phyloP scores from a whole-genome alignment of 345 rosid genomes.

The Luvunga scandens region DNA sequence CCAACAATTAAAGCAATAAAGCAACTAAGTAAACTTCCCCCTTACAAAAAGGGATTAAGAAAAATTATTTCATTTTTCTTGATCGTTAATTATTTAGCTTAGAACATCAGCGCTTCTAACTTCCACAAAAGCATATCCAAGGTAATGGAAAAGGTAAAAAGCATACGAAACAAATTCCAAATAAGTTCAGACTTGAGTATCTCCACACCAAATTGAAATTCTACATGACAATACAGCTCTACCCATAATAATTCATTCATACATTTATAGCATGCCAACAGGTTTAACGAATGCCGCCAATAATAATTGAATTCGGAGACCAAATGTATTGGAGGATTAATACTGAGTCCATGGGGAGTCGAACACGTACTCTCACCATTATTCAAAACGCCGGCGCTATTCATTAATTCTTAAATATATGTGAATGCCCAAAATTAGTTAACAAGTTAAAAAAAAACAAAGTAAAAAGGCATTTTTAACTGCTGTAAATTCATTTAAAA shows the following conservation, averaged over 20 bases:
- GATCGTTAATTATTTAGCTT: no score
- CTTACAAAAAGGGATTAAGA: neutral
- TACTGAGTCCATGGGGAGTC: no score
- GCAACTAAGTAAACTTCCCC: neutral
- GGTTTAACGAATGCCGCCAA: no score
- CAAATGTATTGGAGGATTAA: no score
- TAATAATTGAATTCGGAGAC: no score
- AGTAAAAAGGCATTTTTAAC: neutral
- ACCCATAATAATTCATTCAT: no score
- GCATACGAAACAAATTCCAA: neutral
- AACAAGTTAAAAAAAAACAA: neutral
- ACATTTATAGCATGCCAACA: no score
- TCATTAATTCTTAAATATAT: no score
- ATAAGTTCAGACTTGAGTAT: neutral
- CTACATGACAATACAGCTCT: neutral
- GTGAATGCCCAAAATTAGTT: neutral
- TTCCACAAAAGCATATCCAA: neutral
- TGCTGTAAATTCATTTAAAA: neutral
- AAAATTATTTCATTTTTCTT: neutral
- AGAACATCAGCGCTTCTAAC: neutral
- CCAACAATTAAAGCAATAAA: slow-evolving; percentile 4
- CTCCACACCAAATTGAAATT: neutral
- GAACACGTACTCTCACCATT: no score
- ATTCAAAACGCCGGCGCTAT: no score
- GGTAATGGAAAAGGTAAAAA: neutral